Conservation (phyloP, 352 stramenopile genomes). For the Pythium pectinolyticum region DNA sequence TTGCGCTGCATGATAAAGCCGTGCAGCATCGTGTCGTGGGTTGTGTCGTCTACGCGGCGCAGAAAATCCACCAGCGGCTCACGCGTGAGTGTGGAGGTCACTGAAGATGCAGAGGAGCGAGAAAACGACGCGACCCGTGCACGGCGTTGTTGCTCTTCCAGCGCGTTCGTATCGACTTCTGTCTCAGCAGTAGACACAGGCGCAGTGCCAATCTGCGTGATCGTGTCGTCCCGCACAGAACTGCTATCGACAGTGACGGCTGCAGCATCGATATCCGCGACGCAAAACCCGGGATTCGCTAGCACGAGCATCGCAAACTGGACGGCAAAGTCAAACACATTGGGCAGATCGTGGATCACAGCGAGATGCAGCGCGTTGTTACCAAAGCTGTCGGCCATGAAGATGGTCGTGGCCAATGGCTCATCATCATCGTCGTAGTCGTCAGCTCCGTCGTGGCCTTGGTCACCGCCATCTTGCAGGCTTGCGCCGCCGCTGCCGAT, state of each 20-base stretch:
- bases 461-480: background rate
- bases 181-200: too few relatives aligned
- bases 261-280: slow-evolving; percentile 4
- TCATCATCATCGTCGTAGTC: slow-evolving; percentile 5
- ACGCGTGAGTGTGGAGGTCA: background rate
- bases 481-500: too few relatives aligned
- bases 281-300: background rate
- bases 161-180: background rate
- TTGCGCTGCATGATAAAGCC: slow-evolving; percentile 53
- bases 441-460: background rate
- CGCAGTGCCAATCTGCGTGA: background rate
- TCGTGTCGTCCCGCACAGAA: background rate
- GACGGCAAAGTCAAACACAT: slow-evolving; percentile 62
- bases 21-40: slow-evolving; percentile 35
- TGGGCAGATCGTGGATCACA: slow-evolving; percentile 53
- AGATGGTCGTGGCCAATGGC: slow-evolving; percentile 36
- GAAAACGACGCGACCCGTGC: slow-evolving; percentile 16
- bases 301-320: slow-evolving; percentile 46
- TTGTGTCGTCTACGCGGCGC: slow-evolving; percentile 27
- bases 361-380: slow-evolving; percentile 67
- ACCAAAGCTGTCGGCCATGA: slow-evolving; percentile 51
- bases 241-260: background rate
- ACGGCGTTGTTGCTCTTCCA: slow-evolving; percentile 7
- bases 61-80: slow-evolving; percentile 39
- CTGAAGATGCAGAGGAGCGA: background rate